Evolutionary conservation across 2,329 filamentous ascomycete genomes (phyloP).

Genomic region (Lanzia echinophila): DNA sequence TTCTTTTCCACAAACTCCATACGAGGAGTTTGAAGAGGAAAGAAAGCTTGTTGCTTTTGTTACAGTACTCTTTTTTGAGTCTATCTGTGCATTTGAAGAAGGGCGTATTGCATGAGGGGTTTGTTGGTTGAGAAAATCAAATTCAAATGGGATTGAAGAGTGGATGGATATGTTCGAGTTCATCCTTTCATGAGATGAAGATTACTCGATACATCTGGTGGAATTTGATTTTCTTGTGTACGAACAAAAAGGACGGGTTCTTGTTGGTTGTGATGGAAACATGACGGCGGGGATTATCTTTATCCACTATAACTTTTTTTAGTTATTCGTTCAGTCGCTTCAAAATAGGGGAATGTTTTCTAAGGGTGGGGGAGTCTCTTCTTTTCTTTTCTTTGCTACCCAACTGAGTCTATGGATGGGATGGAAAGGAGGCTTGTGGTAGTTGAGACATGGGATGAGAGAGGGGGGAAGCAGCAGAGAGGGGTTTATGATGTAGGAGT

Average conservation of each 20-base stretch:
- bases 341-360: not conserved
- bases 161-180: too few relatives aligned
- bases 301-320: not conserved
- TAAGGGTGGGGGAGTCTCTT: not conserved
- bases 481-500: not conserved
- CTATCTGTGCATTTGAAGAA: too few relatives aligned
- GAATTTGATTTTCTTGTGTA: not conserved
- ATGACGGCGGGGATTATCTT: not conserved
- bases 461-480: not conserved
- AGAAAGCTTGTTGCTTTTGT: too few relatives aligned
- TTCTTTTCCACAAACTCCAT: not conserved
- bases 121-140: too few relatives aligned
- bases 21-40: too few relatives aligned
- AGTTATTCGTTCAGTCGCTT: not conserved
- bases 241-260: not conserved
- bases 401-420: too few relatives aligned
- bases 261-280: not conserved
- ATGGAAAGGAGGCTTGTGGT: too few relatives aligned
- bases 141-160: too few relatives aligned
- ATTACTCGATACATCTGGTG: too few relatives aligned
- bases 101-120: too few relatives aligned
- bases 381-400: not conserved
- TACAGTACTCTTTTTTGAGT: too few relatives aligned
- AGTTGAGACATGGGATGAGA: not conserved
- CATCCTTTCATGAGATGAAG: too few relatives aligned